Evolutionary conservation across 129 eudicot genomes (phyloP).

Genomic region (Flaveria ramosissima): DNA sequence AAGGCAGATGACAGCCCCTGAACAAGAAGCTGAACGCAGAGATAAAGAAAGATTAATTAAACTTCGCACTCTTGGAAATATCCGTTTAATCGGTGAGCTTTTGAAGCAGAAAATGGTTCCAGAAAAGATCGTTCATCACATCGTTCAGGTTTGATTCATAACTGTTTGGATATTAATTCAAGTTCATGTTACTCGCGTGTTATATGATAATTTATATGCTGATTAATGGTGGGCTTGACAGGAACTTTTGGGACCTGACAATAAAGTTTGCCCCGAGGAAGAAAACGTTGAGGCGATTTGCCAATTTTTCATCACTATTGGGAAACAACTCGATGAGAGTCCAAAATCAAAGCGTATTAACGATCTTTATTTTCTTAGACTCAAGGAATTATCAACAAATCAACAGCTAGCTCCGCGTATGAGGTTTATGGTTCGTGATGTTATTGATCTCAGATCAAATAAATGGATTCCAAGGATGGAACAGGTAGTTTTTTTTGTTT

Average conservation of each 20-base stretch:
- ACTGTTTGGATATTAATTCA: background rate
- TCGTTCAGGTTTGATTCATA: conserved; percentile 66
- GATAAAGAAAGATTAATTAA: conserved; percentile 83
- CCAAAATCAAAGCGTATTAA: conserved; percentile 66
- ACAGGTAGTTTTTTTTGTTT: conserved; percentile 47
- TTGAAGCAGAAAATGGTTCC: conserved; percentile 92
- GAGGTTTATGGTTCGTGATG: conserved; percentile 78
- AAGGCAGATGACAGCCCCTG: conserved; percentile 72
- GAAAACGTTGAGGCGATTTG: conserved; percentile 91
- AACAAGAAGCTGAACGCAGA: conserved; percentile 72
- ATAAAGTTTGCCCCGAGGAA: conserved; percentile 64
- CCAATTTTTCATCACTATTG: conserved; percentile 73
- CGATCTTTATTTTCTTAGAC: conserved; percentile 59
- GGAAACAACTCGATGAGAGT: conserved; percentile 76
- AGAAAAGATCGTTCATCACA: conserved; percentile 86
- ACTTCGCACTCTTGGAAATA: conserved; percentile 81
- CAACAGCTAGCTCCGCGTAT: conserved; percentile 61
- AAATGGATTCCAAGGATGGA: conserved; percentile 80
- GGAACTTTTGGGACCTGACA: conserved; percentile 80
- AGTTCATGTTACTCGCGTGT: background rate
- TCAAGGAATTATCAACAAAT: conserved; percentile 59
- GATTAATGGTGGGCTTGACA: conserved; percentile 20
- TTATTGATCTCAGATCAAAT: conserved; percentile 61
- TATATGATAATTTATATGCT: background rate
- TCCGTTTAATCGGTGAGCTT: conserved; percentile 90